phyloP scores from a whole-genome alignment of 306 rosid genomes.

The Mimosa bimucronata region DNA sequence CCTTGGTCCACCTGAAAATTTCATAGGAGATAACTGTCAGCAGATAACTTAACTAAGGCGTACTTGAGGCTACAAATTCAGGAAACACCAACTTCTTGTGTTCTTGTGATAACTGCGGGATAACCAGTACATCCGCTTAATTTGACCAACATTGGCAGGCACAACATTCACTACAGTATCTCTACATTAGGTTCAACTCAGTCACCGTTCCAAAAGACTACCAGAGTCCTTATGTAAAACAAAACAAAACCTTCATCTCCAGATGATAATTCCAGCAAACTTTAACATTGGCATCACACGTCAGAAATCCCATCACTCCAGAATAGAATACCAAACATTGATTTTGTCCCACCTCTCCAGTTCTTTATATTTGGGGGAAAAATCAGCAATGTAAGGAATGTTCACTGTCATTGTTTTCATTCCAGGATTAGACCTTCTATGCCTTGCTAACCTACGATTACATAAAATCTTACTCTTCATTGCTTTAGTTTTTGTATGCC shows the following conservation, averaged over 20 bases:
- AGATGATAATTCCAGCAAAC: background rate
- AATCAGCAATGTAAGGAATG: background rate
- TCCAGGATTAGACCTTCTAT: background rate
- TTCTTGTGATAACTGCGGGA: constrained; percentile 14
- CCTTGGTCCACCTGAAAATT: constrained; percentile 92
- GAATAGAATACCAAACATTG: background rate
- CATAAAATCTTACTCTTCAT: background rate
- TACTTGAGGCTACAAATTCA: background rate
- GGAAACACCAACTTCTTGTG: constrained; percentile 20
- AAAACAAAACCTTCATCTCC: background rate
- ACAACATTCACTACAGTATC: constrained; percentile 8
- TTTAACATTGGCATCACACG: background rate
- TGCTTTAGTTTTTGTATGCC: background rate
- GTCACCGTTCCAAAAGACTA: background rate
- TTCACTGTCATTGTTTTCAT: background rate
- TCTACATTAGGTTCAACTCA: background rate
- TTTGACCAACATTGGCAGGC: constrained; percentile 16
- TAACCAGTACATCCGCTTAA: background rate
- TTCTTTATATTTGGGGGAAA: background rate
- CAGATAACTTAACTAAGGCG: constrained; percentile 24
- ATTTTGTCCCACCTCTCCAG: background rate
- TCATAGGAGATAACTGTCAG: constrained; percentile 31
- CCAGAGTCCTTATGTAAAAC: background rate
- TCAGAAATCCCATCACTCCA: background rate
- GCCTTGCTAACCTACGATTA: background rate